Evolutionary conservation across 2,329 filamentous ascomycete species (phyloP).

Genomic region (Colletotrichum sublineola): DNA sequence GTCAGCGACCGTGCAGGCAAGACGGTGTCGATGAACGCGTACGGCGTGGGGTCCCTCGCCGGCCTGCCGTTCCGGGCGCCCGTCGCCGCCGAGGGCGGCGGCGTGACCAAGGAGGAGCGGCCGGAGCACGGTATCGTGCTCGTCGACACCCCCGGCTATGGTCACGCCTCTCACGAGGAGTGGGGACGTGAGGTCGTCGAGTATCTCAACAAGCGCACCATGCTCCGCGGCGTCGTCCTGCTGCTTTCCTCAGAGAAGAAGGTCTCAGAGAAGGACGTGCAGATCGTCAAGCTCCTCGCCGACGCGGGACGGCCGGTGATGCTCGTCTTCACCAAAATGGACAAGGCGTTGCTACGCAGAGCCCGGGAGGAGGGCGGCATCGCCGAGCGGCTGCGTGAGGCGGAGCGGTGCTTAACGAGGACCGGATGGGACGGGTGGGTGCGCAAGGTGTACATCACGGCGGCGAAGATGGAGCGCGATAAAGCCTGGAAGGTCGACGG

Average conservation of each 20-base stretch:
- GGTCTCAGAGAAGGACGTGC: conserved; percentile 61
- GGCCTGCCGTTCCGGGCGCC: conserved; percentile 46
- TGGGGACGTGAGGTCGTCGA: conserved; percentile 68
- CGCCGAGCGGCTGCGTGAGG: conserved; percentile 35
- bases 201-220: conserved; percentile 62
- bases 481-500: conserved; percentile 45
- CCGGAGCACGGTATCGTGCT: conserved; percentile 63
- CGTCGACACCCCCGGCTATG: conserved; percentile 66
- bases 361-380: conserved; percentile 45
- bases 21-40: conserved; percentile 69
- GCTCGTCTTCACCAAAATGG: conserved; percentile 69
- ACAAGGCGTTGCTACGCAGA: conserved; percentile 57
- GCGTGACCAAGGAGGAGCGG: conserved; percentile 50
- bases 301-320: conserved; percentile 59
- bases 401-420: conserved; percentile 28
- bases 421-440: conserved; percentile 46
- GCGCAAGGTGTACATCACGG: conserved; percentile 52
- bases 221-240: conserved; percentile 65
- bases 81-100: conserved; percentile 27
- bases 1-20: conserved; percentile 65
- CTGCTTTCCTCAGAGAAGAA: conserved; percentile 67
- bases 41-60: conserved; percentile 62
- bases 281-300: conserved; percentile 62
- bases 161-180: conserved; percentile 58
- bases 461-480: conserved; percentile 53